Base-by-base conservation (phyloP, 805 yeast species). In the Lipomyces sp. region DNA sequence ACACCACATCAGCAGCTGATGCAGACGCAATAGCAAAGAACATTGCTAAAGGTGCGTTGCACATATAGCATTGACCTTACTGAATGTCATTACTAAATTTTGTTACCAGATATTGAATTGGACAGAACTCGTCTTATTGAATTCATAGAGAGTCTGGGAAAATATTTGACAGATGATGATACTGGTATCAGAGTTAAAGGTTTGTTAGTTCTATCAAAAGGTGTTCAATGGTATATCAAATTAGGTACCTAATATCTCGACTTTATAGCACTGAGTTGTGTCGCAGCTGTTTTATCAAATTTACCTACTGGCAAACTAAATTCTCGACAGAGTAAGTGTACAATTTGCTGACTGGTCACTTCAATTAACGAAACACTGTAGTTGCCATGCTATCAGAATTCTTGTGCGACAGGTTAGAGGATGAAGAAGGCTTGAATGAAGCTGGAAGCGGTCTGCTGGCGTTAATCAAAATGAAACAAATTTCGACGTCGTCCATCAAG, bases 361-460 rank as follows among this genome's bases (percentile, higher is more conserved):
- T 18, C 32, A 11, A 33, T n/a, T 30, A 30, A 33, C 34, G 15
- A 4, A n/a, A 15, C 13, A 53, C 8, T 8, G 76, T 73, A 64
- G 71, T 77, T 4, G 51, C 73, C 1, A 81, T 79, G 50, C 71
- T 80, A 11, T 55, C 71, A 3, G 70, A 83, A 4, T 94, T 94
- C 75, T 83, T 86, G 63, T 66, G 83, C 15, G 86, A 87, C 18
- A 89, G 94, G 70, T 76, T 91, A 30, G 89, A 86, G 11, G 97
- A 92, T 73, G 80, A 82, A 15, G 77, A 80, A 2, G 82, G 89
- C 54, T 73, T 86, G 37, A 78, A 78, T 50, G 85, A 85, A 66
- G 82, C 87, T 0, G 75, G 89, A 2, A 75, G 73, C 8, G 92
- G 92, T 0, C 69, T 93, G 6, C 73, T 73, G 18, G 80, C 86